Evolutionary conservation across 805 yeast species (phyloP).

Genomic region (Sugiyamaella floridensis): DNA sequence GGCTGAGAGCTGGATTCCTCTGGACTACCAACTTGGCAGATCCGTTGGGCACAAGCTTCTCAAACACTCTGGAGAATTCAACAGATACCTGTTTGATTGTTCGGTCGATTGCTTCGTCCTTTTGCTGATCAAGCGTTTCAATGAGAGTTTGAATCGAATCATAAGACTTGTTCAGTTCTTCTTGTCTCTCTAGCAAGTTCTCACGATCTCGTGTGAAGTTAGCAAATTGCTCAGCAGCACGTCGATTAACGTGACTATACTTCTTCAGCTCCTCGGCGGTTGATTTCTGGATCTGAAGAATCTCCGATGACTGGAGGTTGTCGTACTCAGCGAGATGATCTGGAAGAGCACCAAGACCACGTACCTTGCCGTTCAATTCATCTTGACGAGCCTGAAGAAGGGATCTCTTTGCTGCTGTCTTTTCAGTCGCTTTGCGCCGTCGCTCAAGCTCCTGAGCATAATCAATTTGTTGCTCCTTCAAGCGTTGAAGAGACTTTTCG

Average conservation of each 20-base stretch:
- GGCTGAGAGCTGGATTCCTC: slow-evolving; percentile 27
- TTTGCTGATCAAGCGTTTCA: slow-evolving; percentile 61
- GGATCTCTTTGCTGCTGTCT: slow-evolving; percentile 53
- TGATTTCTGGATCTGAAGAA: slow-evolving; percentile 47
- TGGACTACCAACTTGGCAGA: slow-evolving; percentile 66
- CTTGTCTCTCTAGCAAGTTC: slow-evolving; percentile 55
- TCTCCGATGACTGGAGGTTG: slow-evolving; percentile 41
- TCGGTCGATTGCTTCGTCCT: slow-evolving; percentile 71
- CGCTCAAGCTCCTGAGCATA: slow-evolving; percentile 51
- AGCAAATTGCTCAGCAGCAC: slow-evolving; percentile 77
- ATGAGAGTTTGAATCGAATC: slow-evolving; percentile 69
- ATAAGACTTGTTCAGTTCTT: slow-evolving; percentile 63
- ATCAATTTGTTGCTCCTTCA: slow-evolving; percentile 52
- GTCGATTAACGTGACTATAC: slow-evolving; percentile 75
- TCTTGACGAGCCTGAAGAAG: slow-evolving; percentile 55
- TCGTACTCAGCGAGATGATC: slow-evolving; percentile 59
- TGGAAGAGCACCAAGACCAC: slow-evolving; percentile 83
- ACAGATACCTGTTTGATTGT: slow-evolving; percentile 72
- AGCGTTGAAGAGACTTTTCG: slow-evolving; percentile 39
- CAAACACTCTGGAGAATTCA: slow-evolving; percentile 70
- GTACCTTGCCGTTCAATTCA: slow-evolving; percentile 62
- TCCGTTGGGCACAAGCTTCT: slow-evolving; percentile 76
- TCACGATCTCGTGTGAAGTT: slow-evolving; percentile 68
- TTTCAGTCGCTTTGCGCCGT: slow-evolving; percentile 59
- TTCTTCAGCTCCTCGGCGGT: slow-evolving; percentile 53